Base-by-base conservation (phyloP, 75 land plant genomes). In the Selaginella tamariscina region DNA sequence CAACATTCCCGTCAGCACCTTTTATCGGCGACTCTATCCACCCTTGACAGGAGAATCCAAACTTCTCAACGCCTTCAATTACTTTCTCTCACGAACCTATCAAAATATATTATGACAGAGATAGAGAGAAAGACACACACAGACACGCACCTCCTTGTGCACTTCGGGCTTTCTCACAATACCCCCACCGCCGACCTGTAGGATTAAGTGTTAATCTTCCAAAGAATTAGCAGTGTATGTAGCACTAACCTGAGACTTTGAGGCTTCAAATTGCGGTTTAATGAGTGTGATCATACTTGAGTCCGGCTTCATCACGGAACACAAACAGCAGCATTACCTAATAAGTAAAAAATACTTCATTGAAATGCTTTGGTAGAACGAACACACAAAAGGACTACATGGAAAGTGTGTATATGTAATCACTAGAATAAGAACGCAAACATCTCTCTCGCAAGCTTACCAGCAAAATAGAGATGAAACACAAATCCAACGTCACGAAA, bases 241-340 rank as follows among this genome's bases (percentile, higher is more conserved):
- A n/a, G n/a, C n/a, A 59, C 62, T 59, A 5, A 88, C 97, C 80
- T 93, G 98, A 39, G 87, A 86, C 55, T 87, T 81, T n/a, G 70
- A 82, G 64, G 96, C 95, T 73, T 93, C 98, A 79, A 93, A 93
- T 55, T 93, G 98, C 70, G 98, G 98, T 74, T 93, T 93, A 23
- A 93, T 82, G 64, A 93, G 73, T 44, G 91, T 89, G 15, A 93
- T 70, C 33, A 89, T 65, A 15, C 74, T 78, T 65, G 91, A 73
- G n/a, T 86, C 84, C 30, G 73, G 75, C 78, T 89, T 93, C 98
- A 93, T 86, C 28, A 82, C 79, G 24, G 84, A 80, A 31, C 83
- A 72, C n/a, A 93, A n/a, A n/a, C 96, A 27, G 96, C 96, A 33
- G 98, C 88, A 93, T 83, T 29, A 93, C 97, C 97, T 92, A 74